phyloP scores from a whole-genome alignment of 306 rosid species.

The Corylus americana region DNA sequence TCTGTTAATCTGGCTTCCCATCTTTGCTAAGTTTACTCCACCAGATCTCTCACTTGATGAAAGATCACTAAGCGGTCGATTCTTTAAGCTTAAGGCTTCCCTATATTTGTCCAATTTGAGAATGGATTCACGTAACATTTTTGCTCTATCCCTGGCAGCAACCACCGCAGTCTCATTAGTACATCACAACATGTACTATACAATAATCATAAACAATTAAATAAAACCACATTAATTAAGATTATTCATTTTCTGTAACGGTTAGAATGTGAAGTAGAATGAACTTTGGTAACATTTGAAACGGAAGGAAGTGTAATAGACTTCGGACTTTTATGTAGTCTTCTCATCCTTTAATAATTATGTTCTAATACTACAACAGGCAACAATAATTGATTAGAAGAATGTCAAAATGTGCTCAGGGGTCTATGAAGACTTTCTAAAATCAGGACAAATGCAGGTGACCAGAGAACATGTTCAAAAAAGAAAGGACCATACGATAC shows the following conservation, averaged over 20 bases:
- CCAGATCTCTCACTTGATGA: constrained; percentile 59
- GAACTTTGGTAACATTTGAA: too few relatives aligned
- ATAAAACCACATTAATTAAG: too few relatives aligned
- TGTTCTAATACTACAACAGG: not conserved
- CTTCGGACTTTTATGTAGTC: not conserved
- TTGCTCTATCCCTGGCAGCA: constrained; percentile 73
- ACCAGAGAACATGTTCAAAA: not conserved
- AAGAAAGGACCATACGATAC: not conserved
- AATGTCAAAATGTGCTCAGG: not conserved
- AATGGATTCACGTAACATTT: constrained; percentile 61
- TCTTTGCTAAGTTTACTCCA: constrained; percentile 57
- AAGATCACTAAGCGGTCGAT: constrained; percentile 64
- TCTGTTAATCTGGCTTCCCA: constrained; percentile 63
- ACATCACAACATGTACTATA: constrained; percentile 15
- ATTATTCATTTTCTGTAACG: too few relatives aligned
- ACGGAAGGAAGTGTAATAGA: too few relatives aligned
- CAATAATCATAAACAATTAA: not conserved
- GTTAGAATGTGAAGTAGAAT: not conserved
- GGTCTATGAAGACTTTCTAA: not conserved
- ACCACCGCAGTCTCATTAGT: constrained; percentile 26
- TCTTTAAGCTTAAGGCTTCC: constrained; percentile 73
- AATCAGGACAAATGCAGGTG: not conserved
- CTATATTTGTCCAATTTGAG: constrained; percentile 65
- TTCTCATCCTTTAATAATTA: too few relatives aligned
- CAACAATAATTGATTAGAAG: not conserved